A percentile compares a stretch with the other conserved stretches of the same genome.
Evolutionary conservation across 2,329 filamentous ascomycete species (phyloP).

Genomic region (Neofusicoccum ribis): DNA sequence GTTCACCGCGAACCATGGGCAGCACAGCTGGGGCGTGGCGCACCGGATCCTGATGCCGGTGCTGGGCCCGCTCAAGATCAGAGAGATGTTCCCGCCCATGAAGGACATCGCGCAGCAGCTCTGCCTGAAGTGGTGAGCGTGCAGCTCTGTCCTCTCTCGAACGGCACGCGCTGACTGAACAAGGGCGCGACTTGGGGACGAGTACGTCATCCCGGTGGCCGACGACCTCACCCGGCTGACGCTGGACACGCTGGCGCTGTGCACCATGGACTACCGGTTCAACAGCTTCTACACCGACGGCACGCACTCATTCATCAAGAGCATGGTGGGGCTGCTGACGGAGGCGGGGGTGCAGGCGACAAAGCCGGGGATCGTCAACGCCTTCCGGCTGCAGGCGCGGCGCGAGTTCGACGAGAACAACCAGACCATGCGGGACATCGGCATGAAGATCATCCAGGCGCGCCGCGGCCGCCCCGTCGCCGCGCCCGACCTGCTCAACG

Average conservation of each 20-base stretch:
- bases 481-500: constrained; percentile 62
- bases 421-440: constrained; percentile 56
- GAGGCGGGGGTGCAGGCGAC: constrained; percentile 36
- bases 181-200: constrained; percentile 56
- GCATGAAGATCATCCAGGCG: constrained; percentile 56
- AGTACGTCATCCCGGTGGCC: constrained; percentile 35
- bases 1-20: constrained; percentile 42
- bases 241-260: constrained; percentile 40
- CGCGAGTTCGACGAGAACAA: constrained; percentile 57
- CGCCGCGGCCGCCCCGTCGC: constrained; percentile 56
- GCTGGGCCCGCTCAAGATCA: constrained; percentile 68
- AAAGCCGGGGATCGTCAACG: constrained; percentile 32
- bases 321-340: constrained; percentile 40
- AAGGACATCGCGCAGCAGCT: constrained; percentile 65
- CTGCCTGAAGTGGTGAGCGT: constrained; percentile 55
- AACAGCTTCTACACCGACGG: constrained; percentile 39
- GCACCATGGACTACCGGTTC: constrained; percentile 44
- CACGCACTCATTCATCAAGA: constrained; percentile 40
- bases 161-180: too few relatives aligned
- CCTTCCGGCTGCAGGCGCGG: constrained; percentile 36
- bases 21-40: constrained; percentile 53
- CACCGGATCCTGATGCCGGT: constrained; percentile 66
- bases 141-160: too few relatives aligned
- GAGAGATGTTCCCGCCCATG: constrained; percentile 62
- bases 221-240: constrained; percentile 42